Evolutionary conservation across 1,284 basidiomycete genomes (phyloP), one percentile per base, ranked within the genome.

Genomic region (Neolentinus lepideus): DNA sequence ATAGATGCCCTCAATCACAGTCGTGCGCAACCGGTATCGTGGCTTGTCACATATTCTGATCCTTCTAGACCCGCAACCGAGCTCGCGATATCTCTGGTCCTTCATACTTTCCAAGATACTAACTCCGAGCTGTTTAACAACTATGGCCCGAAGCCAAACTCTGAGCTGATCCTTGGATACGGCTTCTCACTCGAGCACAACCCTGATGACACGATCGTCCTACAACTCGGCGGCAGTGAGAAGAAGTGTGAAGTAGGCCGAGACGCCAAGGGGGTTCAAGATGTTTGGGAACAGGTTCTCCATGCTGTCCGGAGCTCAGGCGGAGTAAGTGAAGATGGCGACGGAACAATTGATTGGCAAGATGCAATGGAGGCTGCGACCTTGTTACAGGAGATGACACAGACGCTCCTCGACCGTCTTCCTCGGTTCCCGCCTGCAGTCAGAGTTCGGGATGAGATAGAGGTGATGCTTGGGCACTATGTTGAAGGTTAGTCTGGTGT

Each of bases 101-200:
- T n/a, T n/a, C n/a, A 82, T 59, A 67, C 64, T 1, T 46, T 74
- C 0, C 70, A 75, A 1, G 59, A 60, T 0, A 58, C 69, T 2
- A 79, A 76, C 43, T 61, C 75, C 16, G 88, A 96, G 67, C 72
- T 94, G n/a, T 86, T 88, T 74, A 96, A 95, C 71, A 95, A 94
- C 66, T 92, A 92, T 64, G 91, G 90, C 0, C 78, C 81, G 0
- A 93, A 92, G 68, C 84, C 92, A 0, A 95, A 94, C 67, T 80
- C 91, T 25, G 90, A 94, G 66, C 78, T 96, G 29, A 81, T 96
- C 50, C 77, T 96, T 2, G 90, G 88, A 1, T 96, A 95, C 65
- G 93, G 93, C 1, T 97, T 96, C 69, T 81, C 88, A 1, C 67
- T 94, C 1, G 71, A 76, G 1, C 62, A 77, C 26, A 94, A 95